Evolutionary conservation across 169 alveolate species (phyloP), one percentile per base, ranked within the genome.

Genomic region (Cryptosporidium ubiquitum): DNA sequence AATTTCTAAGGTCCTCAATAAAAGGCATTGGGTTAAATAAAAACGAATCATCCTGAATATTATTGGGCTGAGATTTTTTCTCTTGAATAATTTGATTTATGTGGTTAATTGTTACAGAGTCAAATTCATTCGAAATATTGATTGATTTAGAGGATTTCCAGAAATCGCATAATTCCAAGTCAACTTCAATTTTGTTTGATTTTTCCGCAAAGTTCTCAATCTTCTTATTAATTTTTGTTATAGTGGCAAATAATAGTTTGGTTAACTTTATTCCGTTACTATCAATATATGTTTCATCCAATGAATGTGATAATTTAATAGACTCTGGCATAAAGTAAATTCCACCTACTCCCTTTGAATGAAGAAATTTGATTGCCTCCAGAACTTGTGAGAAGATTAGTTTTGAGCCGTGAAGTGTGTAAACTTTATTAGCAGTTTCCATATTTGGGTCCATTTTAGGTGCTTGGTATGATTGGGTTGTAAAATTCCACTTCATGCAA

Each of bases 321-420:
- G 89, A 79, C 35, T 79, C 89, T 26, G 89, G 89, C n/a, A 39
- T 14, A 33, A 79, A 12, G 69, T 79, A 79, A 37, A 79, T 61
- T 60, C 89, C 89, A 20, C 49, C 18, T 12, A 79, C 61, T 10
- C 33, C 64, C 12, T 61, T 79, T 29, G 42, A 58, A 39, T 79
- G 89, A 16, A 79, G 61, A 42, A 26, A 79, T 23, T 61, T 49
- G 14, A 60, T 16, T 37, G 66, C 79, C 26, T 79, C 49, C 35
- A 79, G 5, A 20, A 79, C 89, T 40, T 79, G 68, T 14, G 57
- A 37, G 52, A 79, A 79, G 20, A 79, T 79, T n/a, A 79, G 40
- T 29, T 42, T 79, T 44, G 75, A 40, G n/a, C 89, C 89, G 26
- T 58, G 39, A 37, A 4, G 12, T 31, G 89, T 79, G 51, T 79